Percentiles rank a stretch among this genome's conserved stretches.
These are phyloP conservation scores for Ceratocystis variospora DNA, from an alignment of 2,329 filamentous ascomycete species.

Conservation along the genomic window DNA sequence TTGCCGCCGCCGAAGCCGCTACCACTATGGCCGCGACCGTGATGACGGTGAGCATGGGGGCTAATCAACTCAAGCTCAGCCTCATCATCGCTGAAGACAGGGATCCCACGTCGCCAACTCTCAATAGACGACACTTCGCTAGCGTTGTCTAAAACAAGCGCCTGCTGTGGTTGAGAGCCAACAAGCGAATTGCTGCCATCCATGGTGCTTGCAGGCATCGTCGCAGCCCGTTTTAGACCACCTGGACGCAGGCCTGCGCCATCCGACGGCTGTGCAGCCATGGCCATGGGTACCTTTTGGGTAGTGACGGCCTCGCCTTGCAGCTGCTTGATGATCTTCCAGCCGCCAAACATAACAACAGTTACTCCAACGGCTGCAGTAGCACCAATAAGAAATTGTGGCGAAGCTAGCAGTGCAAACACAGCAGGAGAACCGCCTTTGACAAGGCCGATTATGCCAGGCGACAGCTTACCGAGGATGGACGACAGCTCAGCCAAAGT, in stretches of 20 bases:
- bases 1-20: conserved; percentile 24
- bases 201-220: conserved; percentile 19
- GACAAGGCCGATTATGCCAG: conserved; percentile 58
- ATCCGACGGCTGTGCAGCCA: conserved; percentile 11
- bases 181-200: conserved; percentile 25
- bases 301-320: conserved; percentile 27
- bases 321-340: conserved; percentile 92
- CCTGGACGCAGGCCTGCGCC: background rate
- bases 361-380: conserved; percentile 86
- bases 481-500: conserved; percentile 84
- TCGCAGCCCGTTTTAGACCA: conserved; percentile 8
- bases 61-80: conserved; percentile 46
- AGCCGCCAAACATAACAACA: conserved; percentile 87
- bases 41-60: conserved; percentile 37
- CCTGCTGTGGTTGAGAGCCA: conserved; percentile 31
- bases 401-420: conserved; percentile 72
- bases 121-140: conserved; percentile 43
- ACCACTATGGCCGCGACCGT: conserved; percentile 21
- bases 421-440: conserved; percentile 74
- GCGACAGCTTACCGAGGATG: conserved; percentile 69
- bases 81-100: conserved; percentile 32
- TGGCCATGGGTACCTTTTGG: conserved; percentile 25
- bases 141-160: conserved; percentile 36
- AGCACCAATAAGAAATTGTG: conserved; percentile 87
- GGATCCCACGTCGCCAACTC: conserved; percentile 39